phyloP scores from a whole-genome alignment of 1,284 basidiomycete genomes.

The Naganishia liquefaciens region DNA sequence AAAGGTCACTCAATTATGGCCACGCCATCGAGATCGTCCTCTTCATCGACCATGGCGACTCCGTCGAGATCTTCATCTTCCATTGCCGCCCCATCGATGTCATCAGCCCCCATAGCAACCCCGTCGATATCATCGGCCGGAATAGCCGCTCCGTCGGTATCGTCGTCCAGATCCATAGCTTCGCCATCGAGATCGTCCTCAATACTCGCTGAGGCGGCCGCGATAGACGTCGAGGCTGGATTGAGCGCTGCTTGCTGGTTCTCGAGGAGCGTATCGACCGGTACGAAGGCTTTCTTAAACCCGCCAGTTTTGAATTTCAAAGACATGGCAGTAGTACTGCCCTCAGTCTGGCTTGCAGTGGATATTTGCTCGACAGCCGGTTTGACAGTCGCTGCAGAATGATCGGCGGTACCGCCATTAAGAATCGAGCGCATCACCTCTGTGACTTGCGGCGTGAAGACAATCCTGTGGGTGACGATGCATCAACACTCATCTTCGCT shows the following conservation, averaged over 20 bases:
- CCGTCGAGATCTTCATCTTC: background rate
- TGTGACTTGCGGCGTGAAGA: constrained; percentile 81
- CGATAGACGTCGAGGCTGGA: background rate
- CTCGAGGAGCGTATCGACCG: constrained; percentile 38
- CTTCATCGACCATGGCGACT: background rate
- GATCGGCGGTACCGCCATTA: constrained; percentile 61
- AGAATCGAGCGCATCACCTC: constrained; percentile 68
- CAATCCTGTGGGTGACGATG: constrained; percentile 60
- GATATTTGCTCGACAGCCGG: constrained; percentile 10
- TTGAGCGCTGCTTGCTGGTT: background rate
- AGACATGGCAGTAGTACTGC: constrained; percentile 36
- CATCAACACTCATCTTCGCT: background rate
- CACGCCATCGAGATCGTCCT: constrained; percentile 45
- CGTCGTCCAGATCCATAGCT: constrained; percentile 46
- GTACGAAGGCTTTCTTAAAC: constrained; percentile 53
- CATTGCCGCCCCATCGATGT: constrained; percentile 57
- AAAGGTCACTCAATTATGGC: constrained; percentile 50
- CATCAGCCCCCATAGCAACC: constrained; percentile 30
- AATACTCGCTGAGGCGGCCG: constrained; percentile 13
- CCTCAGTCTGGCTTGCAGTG: constrained; percentile 14
- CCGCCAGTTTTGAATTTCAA: constrained; percentile 72
- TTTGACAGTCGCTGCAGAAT: background rate
- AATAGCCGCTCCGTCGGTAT: background rate
- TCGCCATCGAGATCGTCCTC: constrained; percentile 54
- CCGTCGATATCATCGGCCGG: background rate